Percentiles rank a stretch among this genome's conserved stretches.
These are phyloP conservation scores for Calophaca sinica DNA, from an alignment of 306 rosid genomes.

Conservation along the genomic window DNA sequence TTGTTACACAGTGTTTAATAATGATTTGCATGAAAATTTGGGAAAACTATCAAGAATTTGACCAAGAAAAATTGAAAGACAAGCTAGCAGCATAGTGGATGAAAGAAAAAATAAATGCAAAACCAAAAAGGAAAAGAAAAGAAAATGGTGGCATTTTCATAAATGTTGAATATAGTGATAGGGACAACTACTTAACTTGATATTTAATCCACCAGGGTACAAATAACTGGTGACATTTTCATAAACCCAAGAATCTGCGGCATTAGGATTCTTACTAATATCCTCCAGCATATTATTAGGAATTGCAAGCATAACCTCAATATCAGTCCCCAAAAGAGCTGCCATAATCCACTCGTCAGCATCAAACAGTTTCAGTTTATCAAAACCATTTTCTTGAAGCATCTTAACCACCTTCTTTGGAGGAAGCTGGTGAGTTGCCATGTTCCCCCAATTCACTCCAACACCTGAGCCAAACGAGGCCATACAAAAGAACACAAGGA, in stretches of 20 bases:
- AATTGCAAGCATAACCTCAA: conserved; percentile 88
- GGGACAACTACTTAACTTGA: conserved; percentile 73
- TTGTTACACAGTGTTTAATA: too few relatives aligned
- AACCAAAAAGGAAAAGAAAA: neutral
- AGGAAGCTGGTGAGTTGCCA: conserved; percentile 77
- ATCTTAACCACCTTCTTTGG: conserved; percentile 71
- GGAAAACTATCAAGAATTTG: conserved; percentile 25
- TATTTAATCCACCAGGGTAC: conserved; percentile 80
- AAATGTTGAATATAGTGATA: neutral
- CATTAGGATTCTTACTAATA: conserved; percentile 62
- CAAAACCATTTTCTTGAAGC: conserved; percentile 79
- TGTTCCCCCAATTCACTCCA: conserved; percentile 98
- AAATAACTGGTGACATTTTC: conserved; percentile 79
- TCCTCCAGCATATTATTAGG: conserved; percentile 79
- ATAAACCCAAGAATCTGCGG: conserved; percentile 88
- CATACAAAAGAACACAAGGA: conserved; percentile 51
- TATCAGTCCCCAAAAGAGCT: conserved; percentile 74
- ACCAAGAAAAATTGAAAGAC: conserved; percentile 37
- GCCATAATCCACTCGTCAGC: conserved; percentile 80
- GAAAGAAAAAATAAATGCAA: neutral
- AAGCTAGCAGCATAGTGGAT: too few relatives aligned
- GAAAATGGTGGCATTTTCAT: too few relatives aligned
- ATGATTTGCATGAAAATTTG: too few relatives aligned
- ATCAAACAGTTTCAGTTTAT: conserved; percentile 79
- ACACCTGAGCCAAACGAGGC: conserved; percentile 48